These are phyloP conservation scores for Hibiscus tridactylites DNA, from an alignment of 345 rosid species.

Conservation along the genomic window DNA sequence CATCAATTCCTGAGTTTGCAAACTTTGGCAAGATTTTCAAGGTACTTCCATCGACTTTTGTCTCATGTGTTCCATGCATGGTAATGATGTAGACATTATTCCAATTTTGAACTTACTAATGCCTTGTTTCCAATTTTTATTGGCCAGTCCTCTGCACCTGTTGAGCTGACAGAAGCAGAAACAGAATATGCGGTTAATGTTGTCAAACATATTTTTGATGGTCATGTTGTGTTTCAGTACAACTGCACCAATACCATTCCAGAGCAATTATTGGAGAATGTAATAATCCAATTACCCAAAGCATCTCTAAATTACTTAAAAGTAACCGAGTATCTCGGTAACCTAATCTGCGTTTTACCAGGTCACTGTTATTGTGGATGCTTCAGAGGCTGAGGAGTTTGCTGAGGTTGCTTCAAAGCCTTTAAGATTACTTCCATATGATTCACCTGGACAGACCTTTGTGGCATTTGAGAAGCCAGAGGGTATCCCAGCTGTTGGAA, in stretches of 20 bases:
- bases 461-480: slow-evolving; percentile 87
- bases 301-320: not conserved
- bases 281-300: slow-evolving; percentile 24
- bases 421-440: slow-evolving; percentile 75
- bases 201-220: slow-evolving; percentile 81
- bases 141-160: slow-evolving; percentile 73
- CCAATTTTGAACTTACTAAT: not conserved
- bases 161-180: slow-evolving; percentile 96
- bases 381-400: slow-evolving; percentile 89
- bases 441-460: slow-evolving; percentile 86
- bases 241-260: slow-evolving; percentile 95
- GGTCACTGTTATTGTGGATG: slow-evolving; percentile 84
- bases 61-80: slow-evolving; percentile 1
- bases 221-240: slow-evolving; percentile 90
- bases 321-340: slow-evolving; percentile 6
- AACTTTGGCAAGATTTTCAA: slow-evolving; percentile 86
- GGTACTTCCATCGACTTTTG: slow-evolving; percentile 29
- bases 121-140: slow-evolving; percentile 8
- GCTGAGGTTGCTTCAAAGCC: slow-evolving; percentile 61
- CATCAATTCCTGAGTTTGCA: slow-evolving; percentile 73
- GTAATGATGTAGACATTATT: slow-evolving; percentile 4
- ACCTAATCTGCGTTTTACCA: slow-evolving; percentile 28
- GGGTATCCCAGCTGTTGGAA: slow-evolving; percentile 72
- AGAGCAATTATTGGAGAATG: slow-evolving; percentile 89
- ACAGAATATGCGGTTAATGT: slow-evolving; percentile 94